Percentiles rank a stretch among this genome's conserved stretches.
phyloP scores from a whole-genome alignment of 768 basidiomycete genomes.

The Hygrophorus russula region DNA sequence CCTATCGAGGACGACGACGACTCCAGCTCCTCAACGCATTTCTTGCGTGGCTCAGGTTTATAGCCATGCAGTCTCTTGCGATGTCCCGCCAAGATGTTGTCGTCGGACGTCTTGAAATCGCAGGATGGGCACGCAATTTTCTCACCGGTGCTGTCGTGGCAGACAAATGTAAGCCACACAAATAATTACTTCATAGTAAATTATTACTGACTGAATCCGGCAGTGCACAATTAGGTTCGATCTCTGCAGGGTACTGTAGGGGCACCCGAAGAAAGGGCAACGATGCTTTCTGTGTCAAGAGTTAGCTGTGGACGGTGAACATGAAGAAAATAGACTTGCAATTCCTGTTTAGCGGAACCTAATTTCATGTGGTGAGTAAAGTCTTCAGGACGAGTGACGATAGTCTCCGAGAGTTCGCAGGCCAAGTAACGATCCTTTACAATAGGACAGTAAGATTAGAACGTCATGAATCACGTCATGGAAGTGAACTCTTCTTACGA shows the following conservation, averaged over 20 bases:
- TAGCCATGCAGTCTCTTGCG: slow-evolving; percentile 19
- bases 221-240: slow-evolving; percentile 23
- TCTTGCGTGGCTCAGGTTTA: slow-evolving; percentile 2
- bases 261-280: slow-evolving; percentile 17
- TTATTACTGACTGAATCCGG: slow-evolving; percentile 17
- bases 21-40: not conserved
- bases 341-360: slow-evolving; percentile 9
- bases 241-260: slow-evolving; percentile 18
- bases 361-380: slow-evolving; percentile 13
- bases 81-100: slow-evolving; percentile 20
- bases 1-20: too few relatives aligned
- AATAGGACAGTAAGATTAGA: not conserved
- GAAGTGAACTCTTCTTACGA: too few relatives aligned
- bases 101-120: slow-evolving; percentile 17
- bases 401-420: slow-evolving; percentile 8
- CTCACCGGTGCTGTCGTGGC: slow-evolving; percentile 15
- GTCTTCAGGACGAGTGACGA: slow-evolving; percentile 11
- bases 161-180: not conserved
- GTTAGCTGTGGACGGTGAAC: not conserved
- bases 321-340: slow-evolving; percentile 4
- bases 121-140: slow-evolving; percentile 19
- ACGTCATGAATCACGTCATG: not conserved
- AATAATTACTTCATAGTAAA: not conserved
- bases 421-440: slow-evolving; percentile 6
- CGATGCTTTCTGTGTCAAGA: slow-evolving; percentile 15